Conservation (phyloP, 2,329 filamentous ascomycete species). For the Pestalotiopsis sp. region DNA sequence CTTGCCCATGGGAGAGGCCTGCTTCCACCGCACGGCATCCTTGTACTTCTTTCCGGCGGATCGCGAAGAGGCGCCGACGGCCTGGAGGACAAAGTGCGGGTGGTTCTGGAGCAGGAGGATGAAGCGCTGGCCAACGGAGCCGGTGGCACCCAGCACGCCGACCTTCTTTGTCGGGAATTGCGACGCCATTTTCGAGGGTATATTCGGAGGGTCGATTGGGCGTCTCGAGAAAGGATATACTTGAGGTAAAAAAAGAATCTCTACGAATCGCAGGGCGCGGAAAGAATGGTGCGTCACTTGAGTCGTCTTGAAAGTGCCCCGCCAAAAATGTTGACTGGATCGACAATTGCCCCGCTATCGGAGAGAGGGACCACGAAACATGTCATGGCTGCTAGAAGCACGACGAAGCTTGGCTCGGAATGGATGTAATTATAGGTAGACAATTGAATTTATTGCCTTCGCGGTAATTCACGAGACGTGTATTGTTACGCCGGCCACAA, state of each 20-base stretch:
- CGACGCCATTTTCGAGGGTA: constrained; percentile 23
- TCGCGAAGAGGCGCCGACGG: constrained; percentile 84
- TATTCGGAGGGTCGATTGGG: constrained; percentile 4
- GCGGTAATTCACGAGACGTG: no score
- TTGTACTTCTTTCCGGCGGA: constrained; percentile 94
- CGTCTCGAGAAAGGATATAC: background rate
- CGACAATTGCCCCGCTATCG: constrained; percentile 12
- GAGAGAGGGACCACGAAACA: background rate
- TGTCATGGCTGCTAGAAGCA: no score
- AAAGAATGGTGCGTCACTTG: background rate
- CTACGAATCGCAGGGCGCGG: background rate
- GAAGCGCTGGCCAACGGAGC: constrained; percentile 93
- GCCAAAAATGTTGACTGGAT: constrained; percentile 14
- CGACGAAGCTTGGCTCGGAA: no score
- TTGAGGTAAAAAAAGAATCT: background rate
- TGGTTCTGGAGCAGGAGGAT: constrained; percentile 89
- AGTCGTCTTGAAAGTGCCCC: constrained; percentile 11
- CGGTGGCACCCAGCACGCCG: constrained; percentile 85
- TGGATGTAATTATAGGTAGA: no score
- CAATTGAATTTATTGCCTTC: no score
- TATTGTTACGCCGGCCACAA: no score
- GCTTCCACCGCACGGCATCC: constrained; percentile 95
- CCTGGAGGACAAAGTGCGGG: constrained; percentile 83
- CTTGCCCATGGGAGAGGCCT: constrained; percentile 78
- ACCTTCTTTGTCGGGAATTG: constrained; percentile 61